Percentiles rank a stretch among this genome's conserved stretches.
These are phyloP conservation scores for Panicum hallii DNA, from an alignment of 202 grass and related monocot genomes.

Conservation along the genomic window DNA sequence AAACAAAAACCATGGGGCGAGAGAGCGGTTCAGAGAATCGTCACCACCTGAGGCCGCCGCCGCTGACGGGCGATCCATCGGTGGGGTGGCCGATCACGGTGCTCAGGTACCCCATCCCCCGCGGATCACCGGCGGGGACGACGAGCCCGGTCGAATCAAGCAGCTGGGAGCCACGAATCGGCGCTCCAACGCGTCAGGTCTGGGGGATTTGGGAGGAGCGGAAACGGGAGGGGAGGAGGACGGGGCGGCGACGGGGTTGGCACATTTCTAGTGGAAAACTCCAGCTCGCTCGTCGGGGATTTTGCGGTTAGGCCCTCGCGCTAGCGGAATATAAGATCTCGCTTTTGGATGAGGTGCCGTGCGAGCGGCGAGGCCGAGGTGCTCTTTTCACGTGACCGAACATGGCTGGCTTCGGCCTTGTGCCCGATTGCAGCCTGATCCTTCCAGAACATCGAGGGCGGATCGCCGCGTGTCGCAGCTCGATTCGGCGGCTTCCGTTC, in stretches of 20 bases:
- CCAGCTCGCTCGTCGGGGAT: neutral
- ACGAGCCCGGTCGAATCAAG: neutral
- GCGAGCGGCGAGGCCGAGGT: conserved; percentile 18
- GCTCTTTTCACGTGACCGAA: conserved; percentile 39
- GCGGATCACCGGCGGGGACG: conserved; percentile 3
- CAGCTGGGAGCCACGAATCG: neutral
- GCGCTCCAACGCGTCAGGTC: neutral
- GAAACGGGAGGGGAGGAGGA: neutral
- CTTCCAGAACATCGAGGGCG: conserved; percentile 45
- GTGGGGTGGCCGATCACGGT: conserved; percentile 70
- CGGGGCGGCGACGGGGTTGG: conserved; percentile 5
- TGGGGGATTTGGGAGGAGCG: conserved; percentile 22
- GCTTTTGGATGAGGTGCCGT: conserved; percentile 25
- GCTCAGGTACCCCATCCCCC: conserved; percentile 74
- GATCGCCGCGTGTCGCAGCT: conserved; percentile 23
- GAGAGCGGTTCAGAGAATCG: neutral
- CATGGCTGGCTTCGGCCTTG: neutral
- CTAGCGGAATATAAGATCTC: no score
- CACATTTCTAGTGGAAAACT: conserved; percentile 47
- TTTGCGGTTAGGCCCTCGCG: conserved; percentile 27
- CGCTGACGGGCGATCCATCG: conserved; percentile 71
- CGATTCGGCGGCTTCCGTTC: neutral
- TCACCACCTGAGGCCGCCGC: conserved; percentile 78
- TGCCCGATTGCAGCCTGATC: neutral
- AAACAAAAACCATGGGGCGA: neutral